Evolutionary conservation across 2,329 filamentous ascomycete species (phyloP).

Genomic region (Arthroderma sp.): DNA sequence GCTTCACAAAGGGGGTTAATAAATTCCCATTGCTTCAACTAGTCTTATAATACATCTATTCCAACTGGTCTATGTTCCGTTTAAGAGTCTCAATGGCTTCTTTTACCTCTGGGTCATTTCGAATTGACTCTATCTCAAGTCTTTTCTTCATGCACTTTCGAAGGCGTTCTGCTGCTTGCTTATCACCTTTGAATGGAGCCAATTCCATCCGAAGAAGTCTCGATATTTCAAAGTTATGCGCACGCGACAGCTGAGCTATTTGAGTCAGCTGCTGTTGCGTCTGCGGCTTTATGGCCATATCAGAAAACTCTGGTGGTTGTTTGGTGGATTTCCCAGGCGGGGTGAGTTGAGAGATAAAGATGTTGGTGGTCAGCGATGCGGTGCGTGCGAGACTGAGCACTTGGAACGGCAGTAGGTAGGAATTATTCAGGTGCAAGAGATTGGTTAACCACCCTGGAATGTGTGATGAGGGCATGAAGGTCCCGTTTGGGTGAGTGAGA

Average conservation of each 20-base stretch:
- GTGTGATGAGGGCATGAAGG: conserved; percentile 24
- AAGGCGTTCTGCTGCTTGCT: conserved; percentile 48
- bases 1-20: neutral
- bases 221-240: conserved; percentile 55
- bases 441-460: conserved; percentile 19
- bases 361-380: conserved; percentile 63
- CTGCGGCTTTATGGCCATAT: conserved; percentile 30
- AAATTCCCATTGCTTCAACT: conserved; percentile 13
- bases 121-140: conserved; percentile 74
- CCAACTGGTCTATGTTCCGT: neutral
- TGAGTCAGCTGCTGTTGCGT: conserved; percentile 52
- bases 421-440: conserved; percentile 32
- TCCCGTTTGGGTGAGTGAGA: conserved; percentile 38
- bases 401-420: conserved; percentile 63
- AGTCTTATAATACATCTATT: neutral
- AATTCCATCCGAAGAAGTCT: conserved; percentile 65
- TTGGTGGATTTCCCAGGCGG: conserved; percentile 36
- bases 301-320: conserved; percentile 12
- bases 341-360: conserved; percentile 69
- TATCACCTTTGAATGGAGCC: conserved; percentile 66
- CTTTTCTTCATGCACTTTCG: conserved; percentile 68
- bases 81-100: conserved; percentile 56
- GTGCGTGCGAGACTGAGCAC: conserved; percentile 62
- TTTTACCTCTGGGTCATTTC: conserved; percentile 65
- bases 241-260: conserved; percentile 46